Conservation (phyloP, 2,329 filamentous ascomycete species). For the Aureobasidium sp. region DNA sequence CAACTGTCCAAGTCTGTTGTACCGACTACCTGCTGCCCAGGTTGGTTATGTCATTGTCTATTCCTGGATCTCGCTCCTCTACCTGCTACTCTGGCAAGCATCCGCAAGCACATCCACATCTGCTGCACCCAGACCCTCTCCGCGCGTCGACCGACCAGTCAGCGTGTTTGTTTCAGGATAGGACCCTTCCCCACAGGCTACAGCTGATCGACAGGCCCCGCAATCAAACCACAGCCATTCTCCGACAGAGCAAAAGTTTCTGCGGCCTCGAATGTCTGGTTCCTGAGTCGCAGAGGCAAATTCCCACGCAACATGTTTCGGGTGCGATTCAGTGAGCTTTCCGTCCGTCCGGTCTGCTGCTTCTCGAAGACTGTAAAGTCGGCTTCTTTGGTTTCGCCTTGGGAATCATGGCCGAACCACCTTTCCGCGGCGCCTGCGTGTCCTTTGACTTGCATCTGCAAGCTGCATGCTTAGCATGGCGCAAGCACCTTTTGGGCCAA, state of each 20-base stretch:
- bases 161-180: slow-evolving; percentile 1
- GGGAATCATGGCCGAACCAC: neutral
- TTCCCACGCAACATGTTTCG: neutral
- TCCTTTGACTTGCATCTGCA: slow-evolving; percentile 4
- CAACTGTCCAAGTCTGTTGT: slow-evolving; percentile 1
- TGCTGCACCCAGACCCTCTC: neutral
- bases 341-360: neutral
- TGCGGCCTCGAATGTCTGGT: slow-evolving; percentile 6
- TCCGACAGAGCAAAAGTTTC: neutral
- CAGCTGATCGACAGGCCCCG: neutral
- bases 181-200: slow-evolving; percentile 11
- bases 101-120: neutral
- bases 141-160: slow-evolving; percentile 13
- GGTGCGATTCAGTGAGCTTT: neutral
- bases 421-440: slow-evolving; percentile 4
- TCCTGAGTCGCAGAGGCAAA: slow-evolving; percentile 9
- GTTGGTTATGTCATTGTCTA: neutral
- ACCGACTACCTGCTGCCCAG: neutral
- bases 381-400: neutral
- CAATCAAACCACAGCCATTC: slow-evolving; percentile 2
- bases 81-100: neutral
- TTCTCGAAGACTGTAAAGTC: neutral
- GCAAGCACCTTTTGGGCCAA: neutral
- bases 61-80: neutral
- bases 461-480: slow-evolving; percentile 6